Evolutionary conservation across 495 filamentous ascomycete genomes (phyloP), one percentile per base, ranked within the genome.

Genomic region (Neurospora sublineolata): DNA sequence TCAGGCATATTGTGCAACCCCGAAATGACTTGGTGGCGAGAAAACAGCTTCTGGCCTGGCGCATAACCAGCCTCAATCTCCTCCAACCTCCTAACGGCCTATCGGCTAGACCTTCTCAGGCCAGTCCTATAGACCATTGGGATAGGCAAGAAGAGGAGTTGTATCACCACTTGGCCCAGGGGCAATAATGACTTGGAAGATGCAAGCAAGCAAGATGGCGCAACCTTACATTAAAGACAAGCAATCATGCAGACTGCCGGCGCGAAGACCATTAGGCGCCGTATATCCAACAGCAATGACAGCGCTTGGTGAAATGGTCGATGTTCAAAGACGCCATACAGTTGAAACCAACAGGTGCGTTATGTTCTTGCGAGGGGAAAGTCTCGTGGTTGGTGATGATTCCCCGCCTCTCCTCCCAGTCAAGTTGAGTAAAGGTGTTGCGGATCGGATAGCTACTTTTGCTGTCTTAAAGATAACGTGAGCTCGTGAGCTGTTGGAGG

Each of bases 201-300:
- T 20, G 64, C 38, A 36, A 68, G 40, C 36, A 74, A 68, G 37
- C 33, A 64, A 75, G 68, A 14, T 70, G 33, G 37, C 12, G 67
- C 11, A 20, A 64, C 40, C 60, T 46, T 52, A 60, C 68, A 75
- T 72, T 42, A 76, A 70, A 52, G 71, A 70, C 44, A 41, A 39
- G 67, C 37, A 52, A 41, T 12, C 36, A 68, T 58, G 70, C 37
- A 71, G 52, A 70, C 30, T 38, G 69, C 67, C 60, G 74, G 70
- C 42, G 69, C 27, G 38, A 67, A 52, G 38, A 72, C 60, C 70
- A 72, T 67, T 37, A 68, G 69, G 52, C 64, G 37, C 52, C 52
- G 69, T 44, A 23, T 67, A 70, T 70, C 69, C 42, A 60, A 37
- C 33, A 69, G 37, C 42, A 70, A 70, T 72, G 38, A 72, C 23